Evolutionary conservation across 495 filamentous ascomycete genomes (phyloP), one percentile per base, ranked within the genome.

Genomic region (Haplographium delicatum): DNA sequence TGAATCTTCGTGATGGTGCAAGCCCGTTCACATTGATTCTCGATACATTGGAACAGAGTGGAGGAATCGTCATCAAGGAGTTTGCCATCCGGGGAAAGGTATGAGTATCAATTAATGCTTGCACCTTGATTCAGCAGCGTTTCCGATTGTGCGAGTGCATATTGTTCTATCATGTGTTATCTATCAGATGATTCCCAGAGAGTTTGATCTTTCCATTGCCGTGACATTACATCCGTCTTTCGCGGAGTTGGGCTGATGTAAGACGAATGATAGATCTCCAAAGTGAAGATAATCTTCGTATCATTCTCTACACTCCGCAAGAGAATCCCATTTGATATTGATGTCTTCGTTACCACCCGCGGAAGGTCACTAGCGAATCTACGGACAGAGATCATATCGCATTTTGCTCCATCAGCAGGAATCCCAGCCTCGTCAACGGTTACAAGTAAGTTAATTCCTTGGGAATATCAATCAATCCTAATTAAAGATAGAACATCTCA

Each of bases 11-110:
- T 26, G 89, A 95, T 62, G 83, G 77, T 18, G 83, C 83, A 2
- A 94, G 89, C 24, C 91, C 90, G 1, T 81, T 97, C 40, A 95
- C 91, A 0, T 66, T 96, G 23, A 67, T 97, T 6, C 72, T 93
- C 46, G 91, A 96, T 68, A 86, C 78, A 13, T 65, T 96, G 31
- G 90, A 94, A 66, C 91, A 96, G 67, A 81, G 84, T 19, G 85
- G 81, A 10, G 75, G 69, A 20, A 85, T 84, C 5, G 65, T 96
- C 27, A 51, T 91, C 2, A 68, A 71, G 19, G 87, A 94, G 65
- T 90, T 89, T 61, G 80, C 88, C 30, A 70, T 71, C 47, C 74
- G 87, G 58, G 88, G 88, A 33, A 88, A 85, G 68, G 88, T 87
- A 62, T 50, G 71, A 55, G 1, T 40, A 13, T 26, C 26, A 30